Evolutionary conservation across 139 green algal genomes (phyloP), one percentile per base, ranked within the genome.

Genomic region (Eudorina sp.): DNA sequence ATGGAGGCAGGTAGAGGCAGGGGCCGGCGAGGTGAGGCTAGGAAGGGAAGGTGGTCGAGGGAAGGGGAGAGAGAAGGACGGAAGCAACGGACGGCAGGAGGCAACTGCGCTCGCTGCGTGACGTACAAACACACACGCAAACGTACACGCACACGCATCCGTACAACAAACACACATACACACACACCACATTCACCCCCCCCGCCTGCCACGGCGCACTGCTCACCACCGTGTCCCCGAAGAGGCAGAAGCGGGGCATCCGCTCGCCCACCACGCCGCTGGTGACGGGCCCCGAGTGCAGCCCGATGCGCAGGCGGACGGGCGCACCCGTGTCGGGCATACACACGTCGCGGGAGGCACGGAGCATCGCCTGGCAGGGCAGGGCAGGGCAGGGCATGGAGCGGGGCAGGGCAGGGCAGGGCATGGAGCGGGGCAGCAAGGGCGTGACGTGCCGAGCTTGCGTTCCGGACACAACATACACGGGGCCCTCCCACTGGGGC

Each of bases 361-460:
- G 53, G n/a, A 90, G 85, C 79, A 92, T 88, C 1, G 78, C 90
- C 31, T 82, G 80, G 55, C n/a, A n/a, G n/a, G n/a, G n/a, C n/a
- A n/a, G n/a, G n/a, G n/a, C n/a, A n/a, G n/a, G n/a, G n/a, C n/a
- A n/a, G n/a, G n/a, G n/a, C n/a, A n/a, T n/a, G n/a, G n/a, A n/a
- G n/a, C n/a, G n/a, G n/a, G n/a, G n/a, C n/a, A n/a, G n/a, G n/a
- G n/a, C n/a, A n/a, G n/a, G n/a, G n/a, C n/a, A n/a, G n/a, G n/a
- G n/a, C n/a, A n/a, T n/a, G n/a, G n/a, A n/a, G n/a, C n/a, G n/a
- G n/a, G n/a, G n/a, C n/a, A n/a, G n/a, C n/a, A n/a, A n/a, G n/a
- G n/a, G n/a, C n/a, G n/a, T n/a, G n/a, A n/a, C n/a, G n/a, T n/a
- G n/a, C n/a, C n/a, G n/a, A n/a, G n/a, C n/a, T n/a, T n/a, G n/a